Percentiles rank a stretch among this genome's conserved stretches.
Evolutionary conservation across 169 alveolate genomes (phyloP).

Genomic region (Plasmodium gonderi): DNA sequence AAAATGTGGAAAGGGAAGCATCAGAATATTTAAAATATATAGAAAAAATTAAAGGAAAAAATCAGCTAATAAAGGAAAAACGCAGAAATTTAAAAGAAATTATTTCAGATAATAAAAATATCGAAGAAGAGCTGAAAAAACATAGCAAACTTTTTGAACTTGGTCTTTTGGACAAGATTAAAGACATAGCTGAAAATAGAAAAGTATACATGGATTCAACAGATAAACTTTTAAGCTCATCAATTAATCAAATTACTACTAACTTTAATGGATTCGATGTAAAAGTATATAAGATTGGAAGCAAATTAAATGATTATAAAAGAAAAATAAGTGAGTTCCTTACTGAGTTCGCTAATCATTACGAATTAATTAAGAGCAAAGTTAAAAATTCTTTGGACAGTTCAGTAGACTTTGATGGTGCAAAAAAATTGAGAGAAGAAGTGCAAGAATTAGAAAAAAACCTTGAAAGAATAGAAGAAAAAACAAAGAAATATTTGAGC

Average conservation of each 20-base stretch:
- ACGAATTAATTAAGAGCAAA: neutral
- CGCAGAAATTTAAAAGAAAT: neutral
- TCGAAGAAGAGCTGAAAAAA: neutral
- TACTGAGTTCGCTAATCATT: neutral
- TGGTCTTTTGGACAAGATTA: neutral
- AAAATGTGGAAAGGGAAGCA: neutral
- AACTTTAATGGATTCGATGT: neutral
- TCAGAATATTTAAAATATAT: neutral
- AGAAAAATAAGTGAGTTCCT: neutral
- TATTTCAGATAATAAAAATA: neutral
- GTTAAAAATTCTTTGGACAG: neutral
- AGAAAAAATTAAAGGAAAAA: neutral
- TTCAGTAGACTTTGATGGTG: neutral
- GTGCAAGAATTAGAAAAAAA: neutral
- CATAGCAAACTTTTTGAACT: slow-evolving; percentile 1
- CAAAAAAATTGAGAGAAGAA: neutral
- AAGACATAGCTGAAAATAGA: neutral
- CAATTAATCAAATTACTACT: neutral
- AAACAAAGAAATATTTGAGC: neutral
- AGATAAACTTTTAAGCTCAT: neutral
- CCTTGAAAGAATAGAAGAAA: neutral
- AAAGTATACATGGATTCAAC: neutral
- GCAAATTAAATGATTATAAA: neutral
- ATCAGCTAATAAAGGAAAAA: neutral
- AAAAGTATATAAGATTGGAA: neutral